A percentile compares a stretch with the other conserved stretches of the same genome.
These are phyloP conservation scores for Ramalina peruviana DNA, from an alignment of 495 filamentous ascomycete genomes.

Conservation along the genomic window DNA sequence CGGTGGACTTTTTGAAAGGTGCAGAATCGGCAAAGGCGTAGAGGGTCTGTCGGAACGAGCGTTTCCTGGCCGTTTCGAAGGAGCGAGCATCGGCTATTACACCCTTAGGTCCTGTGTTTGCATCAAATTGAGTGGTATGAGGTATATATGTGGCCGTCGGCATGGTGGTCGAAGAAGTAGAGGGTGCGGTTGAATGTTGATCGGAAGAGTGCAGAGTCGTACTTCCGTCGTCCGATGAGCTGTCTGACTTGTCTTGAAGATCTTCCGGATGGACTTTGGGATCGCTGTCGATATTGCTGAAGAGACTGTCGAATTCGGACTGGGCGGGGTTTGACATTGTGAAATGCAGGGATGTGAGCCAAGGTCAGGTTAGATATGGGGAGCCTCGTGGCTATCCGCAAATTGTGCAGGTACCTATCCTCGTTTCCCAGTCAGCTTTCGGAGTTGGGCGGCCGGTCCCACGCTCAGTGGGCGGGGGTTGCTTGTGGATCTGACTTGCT, in stretches of 20 bases:
- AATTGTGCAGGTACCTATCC: too few species aligned
- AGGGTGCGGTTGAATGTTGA: slow-evolving; percentile 42
- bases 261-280: slow-evolving; percentile 47
- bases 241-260: slow-evolving; percentile 12
- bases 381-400: not conserved
- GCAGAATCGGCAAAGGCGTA: slow-evolving; percentile 20
- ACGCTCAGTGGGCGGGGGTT: too few species aligned
- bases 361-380: not conserved
- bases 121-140: slow-evolving; percentile 52
- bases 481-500: too few species aligned
- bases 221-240: slow-evolving; percentile 20
- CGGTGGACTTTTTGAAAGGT: slow-evolving; percentile 22
- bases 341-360: not conserved
- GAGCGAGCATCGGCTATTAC: slow-evolving; percentile 92
- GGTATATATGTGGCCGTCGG: slow-evolving; percentile 33
- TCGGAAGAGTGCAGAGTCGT: slow-evolving; percentile 36
- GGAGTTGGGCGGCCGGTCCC: too few species aligned
- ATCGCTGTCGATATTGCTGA: slow-evolving; percentile 39
- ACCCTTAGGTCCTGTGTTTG: slow-evolving; percentile 92
- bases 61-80: slow-evolving; percentile 70
- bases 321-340: slow-evolving; percentile 53
- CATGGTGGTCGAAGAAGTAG: slow-evolving; percentile 32
- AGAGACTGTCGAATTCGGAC: slow-evolving; percentile 70
- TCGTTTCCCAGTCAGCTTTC: too few species aligned
- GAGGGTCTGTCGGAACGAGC: slow-evolving; percentile 40